These are phyloP conservation scores for Lotus japonicus DNA, from an alignment of 306 rosid species.

Conservation along the genomic window DNA sequence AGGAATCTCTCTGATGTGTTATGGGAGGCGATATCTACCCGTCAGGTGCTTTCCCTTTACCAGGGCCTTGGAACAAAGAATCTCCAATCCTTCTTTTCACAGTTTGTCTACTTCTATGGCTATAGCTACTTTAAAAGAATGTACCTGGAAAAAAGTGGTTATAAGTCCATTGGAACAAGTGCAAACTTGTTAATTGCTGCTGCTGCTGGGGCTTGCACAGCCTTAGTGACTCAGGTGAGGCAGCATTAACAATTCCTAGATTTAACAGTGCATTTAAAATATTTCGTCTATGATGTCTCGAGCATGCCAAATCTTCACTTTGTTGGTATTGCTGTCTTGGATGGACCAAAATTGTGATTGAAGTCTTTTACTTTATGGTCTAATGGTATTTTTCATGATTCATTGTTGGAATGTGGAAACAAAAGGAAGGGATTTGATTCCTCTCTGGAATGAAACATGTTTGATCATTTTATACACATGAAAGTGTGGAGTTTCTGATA, in stretches of 20 bases:
- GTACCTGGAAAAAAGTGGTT: constrained; percentile 68
- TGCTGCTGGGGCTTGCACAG: constrained; percentile 98
- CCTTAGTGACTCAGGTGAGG: constrained; percentile 84
- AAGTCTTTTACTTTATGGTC: not conserved
- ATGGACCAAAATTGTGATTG: not conserved
- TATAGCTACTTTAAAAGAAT: constrained; percentile 93
- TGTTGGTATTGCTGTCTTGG: not conserved
- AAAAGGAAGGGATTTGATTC: not conserved
- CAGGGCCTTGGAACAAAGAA: constrained; percentile 95
- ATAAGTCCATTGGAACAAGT: constrained; percentile 69
- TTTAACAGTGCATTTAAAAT: not conserved
- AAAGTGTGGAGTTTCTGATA: not conserved
- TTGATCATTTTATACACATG: not conserved
- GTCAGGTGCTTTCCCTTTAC: constrained; percentile 80
- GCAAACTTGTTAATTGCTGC: constrained; percentile 88
- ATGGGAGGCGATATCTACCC: constrained; percentile 71
- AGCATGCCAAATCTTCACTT: not conserved
- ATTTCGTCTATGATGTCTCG: not conserved
- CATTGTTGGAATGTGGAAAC: not conserved
- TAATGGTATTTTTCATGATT: constrained; percentile 5
- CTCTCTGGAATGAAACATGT: not conserved
- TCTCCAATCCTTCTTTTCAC: constrained; percentile 88
- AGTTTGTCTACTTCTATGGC: constrained; percentile 90
- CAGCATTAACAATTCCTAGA: constrained; percentile 1
- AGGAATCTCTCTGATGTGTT: constrained; percentile 91